Conservation (phyloP, 345 rosid genomes). For the Lepidium didymum region DNA sequence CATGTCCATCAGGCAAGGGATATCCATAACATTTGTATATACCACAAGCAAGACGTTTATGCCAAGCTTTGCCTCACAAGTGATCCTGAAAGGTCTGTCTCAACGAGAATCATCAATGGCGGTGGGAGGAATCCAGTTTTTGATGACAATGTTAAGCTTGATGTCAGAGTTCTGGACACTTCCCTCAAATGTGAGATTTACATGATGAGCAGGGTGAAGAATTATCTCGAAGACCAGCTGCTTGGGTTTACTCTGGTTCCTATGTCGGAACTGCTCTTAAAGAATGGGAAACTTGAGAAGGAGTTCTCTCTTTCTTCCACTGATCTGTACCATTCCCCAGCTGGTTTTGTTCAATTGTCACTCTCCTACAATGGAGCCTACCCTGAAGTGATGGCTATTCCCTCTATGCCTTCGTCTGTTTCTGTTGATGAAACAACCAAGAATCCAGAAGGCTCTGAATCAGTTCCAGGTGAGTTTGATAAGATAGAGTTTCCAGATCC, state of each 20-base stretch:
- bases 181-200: conserved; percentile 90
- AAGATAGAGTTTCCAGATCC: conserved; percentile 98
- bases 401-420: conserved; percentile 39
- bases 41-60: conserved; percentile 99
- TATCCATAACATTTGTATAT: conserved; percentile 97
- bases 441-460: conserved; percentile 44
- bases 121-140: conserved; percentile 99
- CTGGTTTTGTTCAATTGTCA: conserved; percentile 88
- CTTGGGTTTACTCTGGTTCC: conserved; percentile 92
- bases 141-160: conserved; percentile 59
- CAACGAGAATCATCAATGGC: conserved; percentile 92
- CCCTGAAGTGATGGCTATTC: conserved; percentile 82
- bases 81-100: conserved; percentile 67
- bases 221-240: conserved; percentile 95
- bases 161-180: conserved; percentile 57
- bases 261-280: conserved; percentile 67
- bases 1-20: conserved; percentile 90
- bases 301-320: conserved; percentile 95
- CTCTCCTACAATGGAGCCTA: conserved; percentile 72
- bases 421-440: conserved; percentile 35
- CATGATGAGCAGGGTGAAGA: conserved; percentile 99
- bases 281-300: conserved; percentile 72
- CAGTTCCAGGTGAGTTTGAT: conserved; percentile 50
- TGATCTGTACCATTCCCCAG: conserved; percentile 90
- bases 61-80: conserved; percentile 89